phyloP scores from a whole-genome alignment of 768 basidiomycete genomes.

The Pleurotus eryngii region DNA sequence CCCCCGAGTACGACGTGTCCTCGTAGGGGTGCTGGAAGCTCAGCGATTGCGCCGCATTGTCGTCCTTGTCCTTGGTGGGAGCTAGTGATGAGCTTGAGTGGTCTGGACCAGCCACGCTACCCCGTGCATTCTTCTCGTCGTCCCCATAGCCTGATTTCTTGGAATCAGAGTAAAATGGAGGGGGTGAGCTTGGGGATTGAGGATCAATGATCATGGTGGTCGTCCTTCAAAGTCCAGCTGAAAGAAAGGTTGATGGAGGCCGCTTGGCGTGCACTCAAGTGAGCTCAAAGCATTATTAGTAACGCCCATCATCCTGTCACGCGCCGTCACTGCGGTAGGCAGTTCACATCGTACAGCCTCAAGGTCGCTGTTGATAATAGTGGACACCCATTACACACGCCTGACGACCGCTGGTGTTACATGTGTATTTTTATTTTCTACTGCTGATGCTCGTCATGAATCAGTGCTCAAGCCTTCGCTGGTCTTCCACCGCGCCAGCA shows the following conservation, averaged over 20 bases:
- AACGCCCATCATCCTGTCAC: too few species aligned
- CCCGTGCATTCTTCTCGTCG: not conserved
- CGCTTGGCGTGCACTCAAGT: not conserved
- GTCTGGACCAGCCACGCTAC: not conserved
- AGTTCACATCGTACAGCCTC: too few species aligned
- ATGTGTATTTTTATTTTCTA: not conserved
- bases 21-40: not conserved
- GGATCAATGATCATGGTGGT: slow-evolving; percentile 5
- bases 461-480: slow-evolving; percentile 6
- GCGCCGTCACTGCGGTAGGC: too few species aligned
- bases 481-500: slow-evolving; percentile 1
- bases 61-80: not conserved
- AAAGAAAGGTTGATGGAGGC: not conserved
- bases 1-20: not conserved
- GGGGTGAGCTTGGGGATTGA: not conserved
- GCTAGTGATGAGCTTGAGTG: not conserved
- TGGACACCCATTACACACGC: too few species aligned
- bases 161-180: slow-evolving; percentile 2
- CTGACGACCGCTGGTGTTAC: too few species aligned
- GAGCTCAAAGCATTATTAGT: not conserved
- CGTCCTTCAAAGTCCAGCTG: not conserved
- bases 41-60: not conserved
- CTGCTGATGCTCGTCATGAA: not conserved
- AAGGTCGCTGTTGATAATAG: too few species aligned
- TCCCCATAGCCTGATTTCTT: not conserved